Evolutionary conservation across 2,329 filamentous ascomycete species (phyloP).

Genomic region (Didymella glomerata): DNA sequence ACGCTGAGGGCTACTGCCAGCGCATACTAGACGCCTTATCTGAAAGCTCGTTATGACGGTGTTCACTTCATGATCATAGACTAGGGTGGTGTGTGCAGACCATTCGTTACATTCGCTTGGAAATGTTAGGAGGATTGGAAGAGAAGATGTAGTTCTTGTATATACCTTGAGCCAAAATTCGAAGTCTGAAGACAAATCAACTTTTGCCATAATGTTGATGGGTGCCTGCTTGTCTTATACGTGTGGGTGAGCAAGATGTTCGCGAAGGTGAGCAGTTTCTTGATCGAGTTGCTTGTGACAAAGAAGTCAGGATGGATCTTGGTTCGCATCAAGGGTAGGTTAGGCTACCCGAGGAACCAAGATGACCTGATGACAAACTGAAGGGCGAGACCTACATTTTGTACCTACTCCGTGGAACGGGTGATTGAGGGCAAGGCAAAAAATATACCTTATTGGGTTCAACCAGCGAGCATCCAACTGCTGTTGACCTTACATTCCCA

Average conservation of each 20-base stretch:
- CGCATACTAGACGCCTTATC: slow-evolving; percentile 1
- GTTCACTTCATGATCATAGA: slow-evolving; percentile 8
- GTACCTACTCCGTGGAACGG: neutral
- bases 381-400: neutral
- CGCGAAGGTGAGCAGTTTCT: neutral
- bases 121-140: neutral
- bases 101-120: slow-evolving; percentile 11
- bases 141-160: slow-evolving; percentile 13
- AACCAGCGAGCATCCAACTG: neutral
- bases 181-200: neutral
- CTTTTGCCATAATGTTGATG: neutral
- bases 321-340: neutral
- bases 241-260: neutral
- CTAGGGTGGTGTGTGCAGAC: slow-evolving; percentile 6
- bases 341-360: neutral
- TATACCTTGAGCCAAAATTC: slow-evolving; percentile 8
- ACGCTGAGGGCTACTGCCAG: slow-evolving; percentile 11
- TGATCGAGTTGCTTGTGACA: neutral
- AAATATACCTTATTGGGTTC: neutral
- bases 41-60: neutral
- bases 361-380: neutral
- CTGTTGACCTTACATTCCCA: neutral
- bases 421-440: neutral
- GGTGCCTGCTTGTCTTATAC: neutral
- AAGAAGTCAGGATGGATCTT: neutral